Base-by-base conservation (phyloP, 2,329 filamentous ascomycete genomes). In the Monosporascus sp. region DNA sequence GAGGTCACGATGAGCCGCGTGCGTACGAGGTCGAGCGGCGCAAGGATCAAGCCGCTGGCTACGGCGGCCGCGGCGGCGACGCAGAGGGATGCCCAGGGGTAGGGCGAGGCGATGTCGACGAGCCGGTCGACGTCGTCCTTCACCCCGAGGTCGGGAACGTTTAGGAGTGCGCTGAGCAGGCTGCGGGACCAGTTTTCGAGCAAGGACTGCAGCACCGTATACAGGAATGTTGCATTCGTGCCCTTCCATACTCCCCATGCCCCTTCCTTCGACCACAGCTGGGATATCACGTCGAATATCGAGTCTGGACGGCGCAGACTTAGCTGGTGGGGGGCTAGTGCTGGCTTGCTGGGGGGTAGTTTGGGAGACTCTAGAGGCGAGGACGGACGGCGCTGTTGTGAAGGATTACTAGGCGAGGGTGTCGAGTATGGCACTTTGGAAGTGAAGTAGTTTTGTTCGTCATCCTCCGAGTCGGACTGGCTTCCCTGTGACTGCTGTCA, bases 241-340 rank as follows among this genome's bases (percentile, higher is more conserved):
- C 87, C 85, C 70, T 97, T 97, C 92, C 93, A 99, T 5, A 97
- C 86, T 5, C 94, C 94, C 79, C 91, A 92, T 0, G 87, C 87
- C 37, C 91, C 90, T 67, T 96, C 93, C 61, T 88, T 93, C 48
- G 87, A 81, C 89, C 94, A 97, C 20, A 97, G 74, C 67, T 95
- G 88, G 7, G 86, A 86, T 55, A 99, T 82, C 3, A 94, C 90
- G 60, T 96, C 90, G 62, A 92, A 81, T 53, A 97, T 78, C 1
- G 92, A 93, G 66, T 93, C 88, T 11, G 89, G 78, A 54, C 86
- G 85, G 59, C 86, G 86, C 20, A 97, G 77, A 24, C 78, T 75
- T 22, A 97, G 79, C 53, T 85, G 85, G 67, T 92, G 81, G 48
- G 74, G 60, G n/a, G 73, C 60, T 50, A 71, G 50, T 47, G 69